phyloP scores from a whole-genome alignment of 2,329 filamentous ascomycete species.

The Rutstroemia sydowiana region DNA sequence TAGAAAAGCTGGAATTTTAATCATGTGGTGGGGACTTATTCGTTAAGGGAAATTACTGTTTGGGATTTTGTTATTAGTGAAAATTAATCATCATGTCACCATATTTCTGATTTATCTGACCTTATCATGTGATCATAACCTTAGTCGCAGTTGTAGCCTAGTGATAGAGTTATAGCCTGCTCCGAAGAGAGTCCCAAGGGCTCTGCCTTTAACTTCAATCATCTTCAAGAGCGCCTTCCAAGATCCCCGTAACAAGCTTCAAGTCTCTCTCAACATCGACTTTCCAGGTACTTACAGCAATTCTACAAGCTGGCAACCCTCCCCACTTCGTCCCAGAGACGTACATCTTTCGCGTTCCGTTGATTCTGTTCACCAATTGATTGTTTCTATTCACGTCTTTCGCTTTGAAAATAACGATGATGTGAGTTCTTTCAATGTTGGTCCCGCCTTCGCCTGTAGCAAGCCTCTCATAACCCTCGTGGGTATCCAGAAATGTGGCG shows the following conservation, averaged over 20 bases:
- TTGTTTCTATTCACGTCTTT: constrained; percentile 57
- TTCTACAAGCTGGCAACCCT: constrained; percentile 64
- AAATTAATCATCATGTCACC: no score
- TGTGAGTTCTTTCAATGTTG: constrained; percentile 32
- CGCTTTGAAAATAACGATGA: constrained; percentile 73
- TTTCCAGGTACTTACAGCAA: constrained; percentile 82
- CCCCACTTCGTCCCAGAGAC: constrained; percentile 77
- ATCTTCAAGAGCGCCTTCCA: constrained; percentile 33
- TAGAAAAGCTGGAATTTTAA: no score
- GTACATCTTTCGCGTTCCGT: constrained; percentile 66
- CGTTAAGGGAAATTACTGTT: no score
- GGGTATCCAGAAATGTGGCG: constrained; percentile 53
- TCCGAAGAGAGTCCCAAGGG: no score
- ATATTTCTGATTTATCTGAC: no score
- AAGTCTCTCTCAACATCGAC: constrained; percentile 63
- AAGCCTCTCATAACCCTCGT: constrained; percentile 59
- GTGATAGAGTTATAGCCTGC: no score
- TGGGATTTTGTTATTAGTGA: no score
- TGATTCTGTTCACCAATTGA: constrained; percentile 63
- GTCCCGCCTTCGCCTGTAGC: constrained; percentile 45
- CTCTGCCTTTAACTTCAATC: no score
- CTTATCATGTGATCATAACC: no score
- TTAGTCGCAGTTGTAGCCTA: no score
- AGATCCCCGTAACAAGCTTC: constrained; percentile 53
- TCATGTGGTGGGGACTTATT: no score